Base-by-base conservation (phyloP, 306 rosid genomes). In the Prosopis cineraria region DNA sequence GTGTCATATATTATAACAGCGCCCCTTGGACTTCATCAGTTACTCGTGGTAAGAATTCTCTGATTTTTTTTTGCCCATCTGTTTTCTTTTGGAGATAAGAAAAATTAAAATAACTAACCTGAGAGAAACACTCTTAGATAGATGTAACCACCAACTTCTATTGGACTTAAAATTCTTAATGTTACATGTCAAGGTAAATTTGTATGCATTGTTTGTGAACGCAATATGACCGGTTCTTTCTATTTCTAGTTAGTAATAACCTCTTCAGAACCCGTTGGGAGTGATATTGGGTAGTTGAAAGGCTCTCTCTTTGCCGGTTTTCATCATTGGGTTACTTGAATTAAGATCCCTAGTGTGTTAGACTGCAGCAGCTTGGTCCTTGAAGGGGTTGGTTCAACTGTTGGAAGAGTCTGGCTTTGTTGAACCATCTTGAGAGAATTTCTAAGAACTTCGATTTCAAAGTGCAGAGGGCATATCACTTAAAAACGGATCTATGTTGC, bases 11-110 rank as follows among this genome's bases (percentile, higher is more conserved):
- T 92, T 2, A 48, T 95, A 59, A 86, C 98, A 11, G 98, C 98
- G 12, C 98, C 98, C 65, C 96, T 92, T 77, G 98, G 98, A 44
- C 87, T 89, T 53, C 98, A 95, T 58, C 89, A 87, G 4, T 82
- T 85, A 37, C 98, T 92, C 37, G 98, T 92, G 97, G 98, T 92
- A 83, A 75, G 88, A 43, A 59, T 27, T 77, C 65, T 72, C 71
- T 62, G 75, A 17, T 20, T 24, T 68, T 39, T 20, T 24, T 68
- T 39, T 13, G 0, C 2, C 1, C 31, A 60, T 12, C n/a, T 20
- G n/a, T 39, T 27, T 5, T 5, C 24, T 19, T 19, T 19, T 10
- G 1, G 6, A 45, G 11, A 3, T 3, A 4, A 14, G 16, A 45
- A 3, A 3, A 45, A 68, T 64, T 24, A 56, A 17, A 8, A 16